Evolutionary conservation across 2,329 filamentous ascomycete species (phyloP).

Genomic region (Colletotrichum shisoi): DNA sequence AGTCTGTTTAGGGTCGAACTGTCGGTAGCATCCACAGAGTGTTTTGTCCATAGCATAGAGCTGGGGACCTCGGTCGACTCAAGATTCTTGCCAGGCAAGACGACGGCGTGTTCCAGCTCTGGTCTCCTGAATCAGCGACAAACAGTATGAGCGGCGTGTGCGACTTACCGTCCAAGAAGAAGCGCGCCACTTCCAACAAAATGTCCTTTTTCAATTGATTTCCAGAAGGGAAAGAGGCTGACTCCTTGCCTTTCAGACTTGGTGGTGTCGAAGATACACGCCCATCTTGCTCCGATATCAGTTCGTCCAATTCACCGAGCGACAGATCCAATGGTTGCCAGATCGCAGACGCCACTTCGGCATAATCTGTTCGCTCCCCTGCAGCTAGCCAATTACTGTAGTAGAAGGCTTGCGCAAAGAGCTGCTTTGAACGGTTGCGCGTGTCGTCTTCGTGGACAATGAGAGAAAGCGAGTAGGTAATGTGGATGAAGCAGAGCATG

Average conservation of each 20-base stretch:
- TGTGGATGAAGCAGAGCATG: constrained; percentile 60
- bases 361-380: constrained; percentile 52
- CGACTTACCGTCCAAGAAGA: constrained; percentile 61
- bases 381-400: constrained; percentile 54
- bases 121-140: neutral
- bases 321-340: constrained; percentile 57
- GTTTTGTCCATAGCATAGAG: constrained; percentile 55
- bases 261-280: constrained; percentile 40
- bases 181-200: constrained; percentile 53
- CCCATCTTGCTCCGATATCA: constrained; percentile 42
- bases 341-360: constrained; percentile 55
- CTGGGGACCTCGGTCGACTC: constrained; percentile 48
- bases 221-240: constrained; percentile 39
- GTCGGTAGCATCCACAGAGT: constrained; percentile 49
- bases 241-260: constrained; percentile 56
- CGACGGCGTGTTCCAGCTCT: constrained; percentile 59
- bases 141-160: neutral
- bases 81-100: constrained; percentile 47
- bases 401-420: constrained; percentile 58
- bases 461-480: constrained; percentile 60
- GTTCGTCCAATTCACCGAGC: constrained; percentile 44
- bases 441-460: constrained; percentile 56
- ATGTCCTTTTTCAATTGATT: constrained; percentile 46
- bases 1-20: constrained; percentile 44
- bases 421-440: constrained; percentile 46